Evolutionary conservation across 805 yeast species (phyloP).

Genomic region (Spathaspora passalidarum): DNA sequence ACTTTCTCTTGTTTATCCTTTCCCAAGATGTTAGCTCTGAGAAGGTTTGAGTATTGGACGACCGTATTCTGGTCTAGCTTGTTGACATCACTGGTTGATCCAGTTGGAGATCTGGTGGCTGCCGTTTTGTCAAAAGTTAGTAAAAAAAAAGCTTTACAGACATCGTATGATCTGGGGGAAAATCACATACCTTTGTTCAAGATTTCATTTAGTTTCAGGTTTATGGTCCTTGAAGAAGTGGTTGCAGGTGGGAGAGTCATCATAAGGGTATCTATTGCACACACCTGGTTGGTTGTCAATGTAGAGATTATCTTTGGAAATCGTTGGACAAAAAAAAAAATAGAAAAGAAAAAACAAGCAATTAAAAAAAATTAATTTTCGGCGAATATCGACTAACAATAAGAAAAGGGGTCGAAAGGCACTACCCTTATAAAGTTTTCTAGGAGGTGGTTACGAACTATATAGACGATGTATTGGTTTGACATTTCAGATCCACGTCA

Average conservation of each 20-base stretch:
- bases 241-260: not conserved
- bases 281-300: too few species aligned
- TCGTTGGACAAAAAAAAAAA: not conserved
- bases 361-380: too few species aligned
- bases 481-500: too few species aligned
- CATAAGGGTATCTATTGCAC: not conserved
- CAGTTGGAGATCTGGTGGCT: slow-evolving; percentile 4
- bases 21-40: slow-evolving; percentile 43
- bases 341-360: not conserved
- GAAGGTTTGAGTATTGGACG: slow-evolving; percentile 29
- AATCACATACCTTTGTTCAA: slow-evolving; percentile 31
- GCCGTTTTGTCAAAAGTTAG: not conserved
- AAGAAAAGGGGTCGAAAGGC: too few species aligned
- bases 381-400: too few species aligned
- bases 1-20: slow-evolving; percentile 49
- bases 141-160: not conserved
- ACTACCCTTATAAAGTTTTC: too few species aligned
- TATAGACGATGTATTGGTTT: too few species aligned
- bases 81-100: slow-evolving; percentile 6
- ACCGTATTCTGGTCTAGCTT: slow-evolving; percentile 33
- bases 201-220: slow-evolving; percentile 42
- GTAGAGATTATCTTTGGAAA: not conserved
- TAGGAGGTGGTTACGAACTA: too few species aligned
- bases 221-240: slow-evolving; percentile 36
- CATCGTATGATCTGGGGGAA: not conserved